Conservation (phyloP, 116 monocot species). For the Cymodocea nodosa region DNA sequence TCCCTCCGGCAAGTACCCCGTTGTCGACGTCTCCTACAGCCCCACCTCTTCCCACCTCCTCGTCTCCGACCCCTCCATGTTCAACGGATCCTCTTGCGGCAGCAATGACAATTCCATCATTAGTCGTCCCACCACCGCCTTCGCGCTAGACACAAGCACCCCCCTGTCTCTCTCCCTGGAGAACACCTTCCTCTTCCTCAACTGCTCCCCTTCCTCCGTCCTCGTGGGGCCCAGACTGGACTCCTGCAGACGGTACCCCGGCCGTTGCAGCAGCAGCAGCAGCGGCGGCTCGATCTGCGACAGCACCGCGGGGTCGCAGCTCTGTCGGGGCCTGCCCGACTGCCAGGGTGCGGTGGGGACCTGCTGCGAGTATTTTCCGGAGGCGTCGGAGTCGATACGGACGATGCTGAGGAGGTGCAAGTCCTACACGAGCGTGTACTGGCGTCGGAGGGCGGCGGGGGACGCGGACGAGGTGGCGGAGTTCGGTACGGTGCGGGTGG, state of each 20-base stretch:
- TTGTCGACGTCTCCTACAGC: conserved; percentile 29
- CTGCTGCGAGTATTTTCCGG: conserved; percentile 66
- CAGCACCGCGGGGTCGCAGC: conserved; percentile 33
- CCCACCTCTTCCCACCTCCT: conserved; percentile 37
- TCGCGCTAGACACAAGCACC: conserved; percentile 61
- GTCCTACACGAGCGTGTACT: conserved; percentile 54
- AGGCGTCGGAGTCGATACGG: conserved; percentile 57
- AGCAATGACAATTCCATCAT: not conserved
- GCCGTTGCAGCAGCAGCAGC: conserved; percentile 24
- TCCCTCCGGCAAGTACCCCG: conserved; percentile 51
- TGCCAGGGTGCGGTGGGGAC: conserved; percentile 23
- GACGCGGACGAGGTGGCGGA: conserved; percentile 42
- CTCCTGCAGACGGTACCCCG: conserved; percentile 62
- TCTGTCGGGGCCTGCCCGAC: conserved; percentile 55
- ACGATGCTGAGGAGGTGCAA: conserved; percentile 61
- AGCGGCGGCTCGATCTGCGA: conserved; percentile 40
- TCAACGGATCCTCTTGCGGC: conserved; percentile 18
- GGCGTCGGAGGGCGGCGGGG: conserved; percentile 24
- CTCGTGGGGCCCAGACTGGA: conserved; percentile 35
- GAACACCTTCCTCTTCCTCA: conserved; percentile 75
- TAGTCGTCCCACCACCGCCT: conserved; percentile 13
- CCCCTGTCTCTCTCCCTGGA: conserved; percentile 35
- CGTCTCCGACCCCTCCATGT: conserved; percentile 63
- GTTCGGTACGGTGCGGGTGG: conserved; percentile 46
- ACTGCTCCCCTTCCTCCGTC: conserved; percentile 48